Evolutionary conservation across 1,139 yeast genomes (phyloP).

Genomic region (Suhomyces maxii): DNA sequence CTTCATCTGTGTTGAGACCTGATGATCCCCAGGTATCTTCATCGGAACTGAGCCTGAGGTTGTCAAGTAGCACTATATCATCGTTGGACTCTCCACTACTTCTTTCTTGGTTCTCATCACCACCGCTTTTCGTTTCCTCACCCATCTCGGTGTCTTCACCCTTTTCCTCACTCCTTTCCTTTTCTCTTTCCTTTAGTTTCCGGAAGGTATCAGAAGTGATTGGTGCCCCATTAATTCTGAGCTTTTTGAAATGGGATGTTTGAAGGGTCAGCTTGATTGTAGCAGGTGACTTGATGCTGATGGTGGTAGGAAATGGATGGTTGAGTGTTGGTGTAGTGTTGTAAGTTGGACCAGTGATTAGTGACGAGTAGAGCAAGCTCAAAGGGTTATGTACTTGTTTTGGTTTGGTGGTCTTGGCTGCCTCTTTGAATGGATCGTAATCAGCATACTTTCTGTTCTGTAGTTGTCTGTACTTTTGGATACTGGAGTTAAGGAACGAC

Average conservation of each 20-base stretch:
- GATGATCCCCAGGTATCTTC: constrained; percentile 26
- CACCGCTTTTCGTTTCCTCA: background rate
- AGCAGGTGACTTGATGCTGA: constrained; percentile 36
- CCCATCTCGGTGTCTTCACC: background rate
- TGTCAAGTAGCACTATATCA: constrained; percentile 7
- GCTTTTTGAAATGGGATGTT: constrained; percentile 44
- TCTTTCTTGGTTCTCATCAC: background rate
- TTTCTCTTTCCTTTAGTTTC: constrained; percentile 7
- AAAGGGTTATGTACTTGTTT: constrained; percentile 14
- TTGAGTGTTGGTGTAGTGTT: background rate
- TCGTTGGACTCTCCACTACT: background rate
- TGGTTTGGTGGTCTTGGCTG: background rate
- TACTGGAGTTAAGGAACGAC: constrained; percentile 34
- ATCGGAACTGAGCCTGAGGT: constrained; percentile 14
- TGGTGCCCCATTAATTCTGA: constrained; percentile 45
- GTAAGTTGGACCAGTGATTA: constrained; percentile 8
- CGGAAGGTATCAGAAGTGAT: constrained; percentile 31
- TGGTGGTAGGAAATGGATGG: constrained; percentile 15
- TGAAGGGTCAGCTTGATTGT: constrained; percentile 39
- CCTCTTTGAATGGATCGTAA: constrained; percentile 13
- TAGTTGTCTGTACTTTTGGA: constrained; percentile 33
- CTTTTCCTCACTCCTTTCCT: background rate
- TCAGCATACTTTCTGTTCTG: constrained; percentile 22
- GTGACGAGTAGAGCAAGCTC: constrained; percentile 17
- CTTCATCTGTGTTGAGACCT: constrained; percentile 24